phyloP scores from a whole-genome alignment of 768 basidiomycete genomes.

The Lactarius psammicola region DNA sequence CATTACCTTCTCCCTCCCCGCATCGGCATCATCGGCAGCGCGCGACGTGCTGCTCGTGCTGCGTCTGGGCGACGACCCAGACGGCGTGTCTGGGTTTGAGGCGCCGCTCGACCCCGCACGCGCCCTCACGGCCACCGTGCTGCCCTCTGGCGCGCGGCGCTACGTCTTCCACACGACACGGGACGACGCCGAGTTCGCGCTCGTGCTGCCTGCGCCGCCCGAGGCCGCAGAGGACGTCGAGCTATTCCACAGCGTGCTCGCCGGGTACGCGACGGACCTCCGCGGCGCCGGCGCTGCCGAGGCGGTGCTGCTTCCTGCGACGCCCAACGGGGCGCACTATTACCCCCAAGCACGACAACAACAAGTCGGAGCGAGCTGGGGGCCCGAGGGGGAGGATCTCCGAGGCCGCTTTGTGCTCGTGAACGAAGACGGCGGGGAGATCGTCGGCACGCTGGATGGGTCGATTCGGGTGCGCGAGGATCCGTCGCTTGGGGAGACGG shows the following conservation, averaged over 20 bases:
- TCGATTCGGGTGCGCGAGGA: constrained; percentile 26
- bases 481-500: constrained; percentile 22
- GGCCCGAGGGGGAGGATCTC: constrained; percentile 19
- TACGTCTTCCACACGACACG: constrained; percentile 27
- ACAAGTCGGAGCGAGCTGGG: not conserved
- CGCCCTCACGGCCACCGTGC: constrained; percentile 15
- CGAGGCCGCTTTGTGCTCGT: constrained; percentile 29
- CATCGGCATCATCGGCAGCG: not conserved
- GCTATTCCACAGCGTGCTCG: constrained; percentile 27
- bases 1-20: constrained; percentile 19
- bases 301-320: not conserved
- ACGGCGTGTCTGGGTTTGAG: constrained; percentile 18
- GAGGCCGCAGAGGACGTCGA: constrained; percentile 18
- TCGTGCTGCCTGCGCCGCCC: constrained; percentile 18
- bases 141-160: constrained; percentile 15
- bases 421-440: constrained; percentile 26
- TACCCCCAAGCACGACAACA: no score
- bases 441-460: constrained; percentile 25
- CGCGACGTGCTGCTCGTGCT: constrained; percentile 29
- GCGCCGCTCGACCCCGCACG: constrained; percentile 27
- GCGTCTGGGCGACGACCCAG: constrained; percentile 13
- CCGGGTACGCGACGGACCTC: constrained; percentile 21
- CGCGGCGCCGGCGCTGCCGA: constrained; percentile 8
- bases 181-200: constrained; percentile 24
- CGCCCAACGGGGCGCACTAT: not conserved